Evolutionary conservation across 495 filamentous ascomycete genomes (phyloP), one percentile per base, ranked within the genome.

Genomic region (Astrothelium subdiscretum): DNA sequence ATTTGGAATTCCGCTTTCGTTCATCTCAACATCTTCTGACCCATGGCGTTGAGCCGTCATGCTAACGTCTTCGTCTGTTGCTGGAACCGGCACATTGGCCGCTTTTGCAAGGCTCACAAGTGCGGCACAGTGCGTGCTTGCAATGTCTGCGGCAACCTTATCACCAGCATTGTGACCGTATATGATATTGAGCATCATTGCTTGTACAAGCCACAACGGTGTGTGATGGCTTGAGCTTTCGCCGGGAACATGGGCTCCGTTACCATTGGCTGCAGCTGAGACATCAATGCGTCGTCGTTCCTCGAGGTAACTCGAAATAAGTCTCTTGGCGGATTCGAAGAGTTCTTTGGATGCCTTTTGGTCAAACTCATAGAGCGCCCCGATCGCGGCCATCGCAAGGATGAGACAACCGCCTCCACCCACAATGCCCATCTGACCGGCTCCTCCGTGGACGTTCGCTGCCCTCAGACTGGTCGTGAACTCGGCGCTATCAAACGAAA

Each of bases 111-210:
- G 82, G 69, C 89, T 92, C 43, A 97, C 91, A 57, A 98, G 76
- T 35, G 92, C 89, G 12, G 91, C 88, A 68, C 90, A 95, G 66
- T 97, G 94, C 1, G 86, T 96, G 64, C 85, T 89, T 2, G 94
- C 94, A 66, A 95, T 95, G 71, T 96, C 90, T 35, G 89, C 89
- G 15, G 90, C 87, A 35, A 80, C 84, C 75, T 92, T 94, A 70
- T 98, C 92, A 29, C 89, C 95, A 71, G 90, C 96, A 66, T 95
- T 91, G 67, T 97, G 90, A 11, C 95, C 95, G 67, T 96, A 98
- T 12, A 97, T 87, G 35, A 97, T 89, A 74, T 96, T 97, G 43
- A 98, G 80, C 31, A 98, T 80, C 94, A 98, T 97, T 0, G 94
- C 92, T 70, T 98, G 94, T n/a, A 98, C 90, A 31, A 98, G 80